Conservation (phyloP, 495 filamentous ascomycete species). For the Choiromyces venosus region DNA sequence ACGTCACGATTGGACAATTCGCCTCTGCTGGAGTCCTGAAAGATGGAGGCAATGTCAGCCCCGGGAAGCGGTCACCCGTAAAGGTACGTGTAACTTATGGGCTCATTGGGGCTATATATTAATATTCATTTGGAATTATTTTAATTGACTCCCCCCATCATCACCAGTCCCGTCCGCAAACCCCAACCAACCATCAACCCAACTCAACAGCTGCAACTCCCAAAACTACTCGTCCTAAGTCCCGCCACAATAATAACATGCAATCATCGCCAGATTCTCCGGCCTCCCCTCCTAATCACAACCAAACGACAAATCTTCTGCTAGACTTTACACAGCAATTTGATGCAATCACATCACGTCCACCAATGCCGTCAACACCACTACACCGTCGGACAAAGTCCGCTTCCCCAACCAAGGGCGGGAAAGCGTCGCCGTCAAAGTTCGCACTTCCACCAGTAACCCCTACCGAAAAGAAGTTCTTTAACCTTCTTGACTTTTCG, state of each 20-base stretch:
- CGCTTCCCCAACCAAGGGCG: conserved; percentile 34
- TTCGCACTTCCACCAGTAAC: conserved; percentile 44
- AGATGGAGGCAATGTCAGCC: conserved; percentile 7
- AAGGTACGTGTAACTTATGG: conserved; percentile 12
- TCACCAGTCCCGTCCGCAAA: conserved; percentile 31
- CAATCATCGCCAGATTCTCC: conserved; percentile 10
- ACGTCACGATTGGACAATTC: conserved; percentile 26
- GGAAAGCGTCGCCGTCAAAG: conserved; percentile 47
- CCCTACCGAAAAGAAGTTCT: conserved; percentile 48
- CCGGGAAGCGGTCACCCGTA: conserved; percentile 20
- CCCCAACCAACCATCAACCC: conserved; percentile 24
- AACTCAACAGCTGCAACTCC: conserved; percentile 25
- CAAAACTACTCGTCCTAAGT: conserved; percentile 14
- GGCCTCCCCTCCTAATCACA: conserved; percentile 8
- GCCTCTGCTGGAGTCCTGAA: conserved; percentile 12
- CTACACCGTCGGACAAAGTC: conserved; percentile 32
- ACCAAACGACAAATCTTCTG: conserved; percentile 61
- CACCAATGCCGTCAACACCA: conserved; percentile 32
- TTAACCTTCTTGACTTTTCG: conserved; percentile 84
- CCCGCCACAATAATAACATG: neutral
- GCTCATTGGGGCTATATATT: neutral
- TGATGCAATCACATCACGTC: conserved; percentile 47
- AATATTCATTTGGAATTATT: neutral
- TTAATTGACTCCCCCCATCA: neutral
- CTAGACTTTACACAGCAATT: conserved; percentile 85